Evolutionary conservation across 129 eudicot genomes (phyloP).

Genomic region (Kitagawia praeruptora): DNA sequence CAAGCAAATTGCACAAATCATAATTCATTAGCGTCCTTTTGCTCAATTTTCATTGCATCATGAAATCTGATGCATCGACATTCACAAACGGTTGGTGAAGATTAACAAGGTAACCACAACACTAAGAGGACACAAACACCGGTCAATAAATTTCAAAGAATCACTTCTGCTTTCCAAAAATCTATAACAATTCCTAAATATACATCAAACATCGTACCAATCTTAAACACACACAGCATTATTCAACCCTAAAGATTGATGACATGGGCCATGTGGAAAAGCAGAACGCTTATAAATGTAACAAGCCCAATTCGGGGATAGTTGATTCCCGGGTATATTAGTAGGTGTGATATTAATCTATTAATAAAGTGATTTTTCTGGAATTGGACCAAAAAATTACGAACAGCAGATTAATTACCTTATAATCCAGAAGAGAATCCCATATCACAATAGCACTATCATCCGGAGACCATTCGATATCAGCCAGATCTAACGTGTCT

Average conservation of each 20-base stretch:
- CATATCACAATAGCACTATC: constrained; percentile 92
- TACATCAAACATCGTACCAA: neutral
- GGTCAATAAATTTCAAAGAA: neutral
- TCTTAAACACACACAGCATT: neutral
- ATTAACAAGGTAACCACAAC: neutral
- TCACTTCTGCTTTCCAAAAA: neutral
- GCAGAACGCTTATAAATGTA: neutral
- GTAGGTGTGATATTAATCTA: neutral
- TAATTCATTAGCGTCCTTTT: neutral
- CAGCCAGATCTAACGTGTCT: constrained; percentile 88
- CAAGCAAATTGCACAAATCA: neutral
- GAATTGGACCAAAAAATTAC: neutral
- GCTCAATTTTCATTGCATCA: neutral
- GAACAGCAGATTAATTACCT: constrained; percentile 32
- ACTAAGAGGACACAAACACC: neutral
- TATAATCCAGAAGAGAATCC: constrained; percentile 94
- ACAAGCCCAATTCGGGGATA: neutral
- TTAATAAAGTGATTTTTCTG: neutral
- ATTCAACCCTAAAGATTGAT: neutral
- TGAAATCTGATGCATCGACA: neutral
- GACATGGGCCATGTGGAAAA: neutral
- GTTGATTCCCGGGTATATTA: neutral
- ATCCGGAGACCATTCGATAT: constrained; percentile 98
- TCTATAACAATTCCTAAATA: neutral
- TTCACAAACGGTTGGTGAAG: neutral